Conservation (phyloP, 2,329 filamentous ascomycete genomes). For the Trichophaea hybrida region DNA sequence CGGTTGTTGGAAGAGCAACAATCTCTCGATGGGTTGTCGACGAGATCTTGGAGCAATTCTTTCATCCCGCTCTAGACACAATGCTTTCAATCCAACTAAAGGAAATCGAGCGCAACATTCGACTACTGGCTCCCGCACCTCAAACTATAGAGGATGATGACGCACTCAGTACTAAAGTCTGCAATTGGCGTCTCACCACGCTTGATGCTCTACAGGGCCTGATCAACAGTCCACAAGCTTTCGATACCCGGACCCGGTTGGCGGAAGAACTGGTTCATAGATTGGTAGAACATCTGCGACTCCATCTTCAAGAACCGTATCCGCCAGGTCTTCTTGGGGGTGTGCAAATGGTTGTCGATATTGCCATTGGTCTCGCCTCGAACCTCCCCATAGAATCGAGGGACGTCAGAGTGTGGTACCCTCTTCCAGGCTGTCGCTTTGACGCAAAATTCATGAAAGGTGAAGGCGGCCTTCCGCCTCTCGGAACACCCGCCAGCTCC, state of each 20-base stretch:
- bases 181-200: conserved; percentile 86
- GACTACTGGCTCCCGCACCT: conserved; percentile 57
- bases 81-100: conserved; percentile 67
- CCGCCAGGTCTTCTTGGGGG: conserved; percentile 74
- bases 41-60: conserved; percentile 79
- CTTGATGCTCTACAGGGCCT: conserved; percentile 71
- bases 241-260: conserved; percentile 52
- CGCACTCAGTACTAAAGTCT: conserved; percentile 69
- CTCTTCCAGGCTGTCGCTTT: conserved; percentile 58
- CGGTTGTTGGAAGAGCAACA: conserved; percentile 74
- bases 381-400: conserved; percentile 83
- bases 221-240: conserved; percentile 50
- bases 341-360: conserved; percentile 80
- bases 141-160: conserved; percentile 78
- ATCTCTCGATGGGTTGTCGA: conserved; percentile 84
- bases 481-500: conserved; percentile 35
- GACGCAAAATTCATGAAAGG: conserved; percentile 68
- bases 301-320: conserved; percentile 60
- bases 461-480: conserved; percentile 51
- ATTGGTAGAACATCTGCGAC: conserved; percentile 54
- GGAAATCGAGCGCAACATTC: conserved; percentile 73
- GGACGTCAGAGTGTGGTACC: conserved; percentile 78
- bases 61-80: conserved; percentile 75
- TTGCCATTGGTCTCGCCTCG: conserved; percentile 69
- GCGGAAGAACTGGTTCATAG: conserved; percentile 55